Evolutionary conservation across 2,329 filamentous ascomycete genomes (phyloP), one percentile per base, ranked within the genome.

Genomic region (Exophiala sp.): DNA sequence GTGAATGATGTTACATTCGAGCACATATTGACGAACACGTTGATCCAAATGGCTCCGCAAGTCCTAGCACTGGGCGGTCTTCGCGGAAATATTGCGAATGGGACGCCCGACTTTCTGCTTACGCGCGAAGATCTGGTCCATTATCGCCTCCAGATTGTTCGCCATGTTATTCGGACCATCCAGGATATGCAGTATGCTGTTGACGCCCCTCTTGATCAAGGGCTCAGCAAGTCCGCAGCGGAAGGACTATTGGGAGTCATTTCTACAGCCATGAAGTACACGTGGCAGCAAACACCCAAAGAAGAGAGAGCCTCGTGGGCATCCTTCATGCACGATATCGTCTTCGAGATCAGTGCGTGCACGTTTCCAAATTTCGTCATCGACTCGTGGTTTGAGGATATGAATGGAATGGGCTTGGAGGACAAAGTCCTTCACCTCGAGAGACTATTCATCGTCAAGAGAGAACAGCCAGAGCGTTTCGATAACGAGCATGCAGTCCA

Each of bases 141-240:
- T 10, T 34, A 58, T 33, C 54, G 57, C 18, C 40, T 53, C 10
- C 41, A 43, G 16, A 59, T 62, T 11, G 40, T 60, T 29, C 20
- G 48, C 32, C 54, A 59, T 32, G 36, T 62, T 43, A 46, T 62
- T 12, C 54, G 52, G 20, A 45, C 29, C 40, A 50, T 59, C 32
- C 47, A 56, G 24, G 21, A 44, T 32, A 21, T 54, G 3, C 52
- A 50, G 33, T 12, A 34, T 21, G 38, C 32, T 16, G 33, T 40
- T 10, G 50, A 57, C 21, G 40, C 11, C 7, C 14, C 35, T 18
- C 24, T 34, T 35, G 33, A 20, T 36, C 38, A 43, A 18, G 36
- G 33, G 16, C 46, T 57, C 16, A 49, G 42, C 24, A 49, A 49
- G 33, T 18, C n/a, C 14, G 38, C 55, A 34, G 50, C 45, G 39